These are phyloP conservation scores for Tulasnella sp. DNA, from an alignment of 768 basidiomycete genomes.

Conservation along the genomic window DNA sequence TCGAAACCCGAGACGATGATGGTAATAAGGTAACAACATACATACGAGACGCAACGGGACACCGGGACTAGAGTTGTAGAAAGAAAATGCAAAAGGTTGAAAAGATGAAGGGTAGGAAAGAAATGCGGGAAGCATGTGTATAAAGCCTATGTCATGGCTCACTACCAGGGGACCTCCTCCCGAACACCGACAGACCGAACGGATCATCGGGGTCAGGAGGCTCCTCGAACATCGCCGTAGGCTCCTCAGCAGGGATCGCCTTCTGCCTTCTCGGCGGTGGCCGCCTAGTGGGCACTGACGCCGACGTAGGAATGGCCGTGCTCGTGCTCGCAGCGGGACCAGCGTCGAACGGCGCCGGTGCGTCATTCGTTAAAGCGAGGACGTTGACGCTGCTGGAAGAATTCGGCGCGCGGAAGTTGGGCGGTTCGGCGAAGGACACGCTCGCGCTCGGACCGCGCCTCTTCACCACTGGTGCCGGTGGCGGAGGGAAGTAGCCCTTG, in stretches of 20 bases:
- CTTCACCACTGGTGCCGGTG: background rate
- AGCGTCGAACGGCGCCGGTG: too few species aligned
- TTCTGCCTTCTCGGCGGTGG: background rate
- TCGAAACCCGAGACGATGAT: background rate
- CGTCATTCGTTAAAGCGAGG: background rate
- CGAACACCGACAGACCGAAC: background rate
- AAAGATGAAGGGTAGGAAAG: background rate
- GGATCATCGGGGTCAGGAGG: background rate
- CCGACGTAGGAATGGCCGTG: background rate
- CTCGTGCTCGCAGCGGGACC: background rate
- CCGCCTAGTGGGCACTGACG: background rate
- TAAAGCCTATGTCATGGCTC: background rate
- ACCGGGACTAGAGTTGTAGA: background rate
- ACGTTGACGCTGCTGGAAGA: background rate
- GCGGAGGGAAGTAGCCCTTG: background rate
- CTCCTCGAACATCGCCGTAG: background rate
- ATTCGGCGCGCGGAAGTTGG: background rate
- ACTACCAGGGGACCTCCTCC: background rate
- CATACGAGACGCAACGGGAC: background rate
- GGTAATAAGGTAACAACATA: background rate
- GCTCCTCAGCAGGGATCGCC: background rate
- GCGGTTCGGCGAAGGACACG: background rate
- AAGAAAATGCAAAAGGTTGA: background rate
- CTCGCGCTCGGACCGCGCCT: background rate
- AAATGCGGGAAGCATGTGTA: background rate